phyloP scores from a whole-genome alignment of 331 rosid species.

The Saraca asoca region DNA sequence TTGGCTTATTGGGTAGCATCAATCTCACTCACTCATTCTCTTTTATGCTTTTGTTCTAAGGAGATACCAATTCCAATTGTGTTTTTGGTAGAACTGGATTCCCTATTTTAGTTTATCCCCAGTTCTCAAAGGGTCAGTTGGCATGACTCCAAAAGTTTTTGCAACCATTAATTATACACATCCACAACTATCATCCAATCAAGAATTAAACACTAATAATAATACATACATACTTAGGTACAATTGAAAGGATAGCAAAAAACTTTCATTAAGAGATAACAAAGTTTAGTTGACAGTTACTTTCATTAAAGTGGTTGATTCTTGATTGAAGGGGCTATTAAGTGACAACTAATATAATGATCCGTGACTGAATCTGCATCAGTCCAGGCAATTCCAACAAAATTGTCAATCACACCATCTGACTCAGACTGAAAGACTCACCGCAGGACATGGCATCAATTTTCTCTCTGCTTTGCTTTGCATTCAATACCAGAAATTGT shows the following conservation, averaged over 20 bases:
- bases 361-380: constrained; percentile 30
- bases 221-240: no score
- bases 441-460: no score
- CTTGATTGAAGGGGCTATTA: constrained; percentile 24
- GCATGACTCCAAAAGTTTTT: no score
- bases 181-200: not conserved
- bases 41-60: constrained; percentile 2
- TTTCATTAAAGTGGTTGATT: constrained; percentile 14
- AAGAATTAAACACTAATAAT: not conserved
- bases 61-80: not conserved
- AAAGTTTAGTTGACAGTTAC: no score
- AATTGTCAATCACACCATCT: constrained; percentile 5
- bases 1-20: constrained; percentile 15
- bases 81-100: no score
- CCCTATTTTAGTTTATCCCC: no score
- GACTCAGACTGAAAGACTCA: not conserved
- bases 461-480: no score
- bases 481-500: no score
- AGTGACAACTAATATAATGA: constrained; percentile 30
- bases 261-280: no score
- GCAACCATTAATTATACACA: not conserved
- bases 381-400: constrained; percentile 32
- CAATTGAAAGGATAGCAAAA: no score
- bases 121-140: no score
- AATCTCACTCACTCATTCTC: not conserved